Evolutionary conservation across 441 rosid genomes (phyloP), one percentile per base, ranked within the genome.

Genomic region (Pelargonium fulgidum): DNA sequence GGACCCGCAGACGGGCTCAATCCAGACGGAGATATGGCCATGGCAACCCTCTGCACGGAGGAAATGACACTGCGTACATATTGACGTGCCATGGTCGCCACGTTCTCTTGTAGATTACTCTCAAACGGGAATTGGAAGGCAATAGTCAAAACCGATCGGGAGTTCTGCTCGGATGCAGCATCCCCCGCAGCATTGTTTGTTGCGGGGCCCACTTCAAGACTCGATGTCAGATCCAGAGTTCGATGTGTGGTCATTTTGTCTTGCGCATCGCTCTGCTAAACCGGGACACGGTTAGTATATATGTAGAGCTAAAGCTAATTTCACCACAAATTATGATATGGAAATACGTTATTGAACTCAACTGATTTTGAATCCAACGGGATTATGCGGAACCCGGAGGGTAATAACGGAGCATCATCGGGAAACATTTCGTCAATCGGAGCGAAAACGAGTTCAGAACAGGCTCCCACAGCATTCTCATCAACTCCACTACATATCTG

Each of bases 51-150:
- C 86, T 95, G 99, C 52, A 95, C 96, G 0, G 99, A 86, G n/a
- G 97, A 85, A 64, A 95, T 89, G 68, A 95, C 95, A 13, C 92
- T 95, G 0, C 96, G 85, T 1, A 95, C 84, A 56, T 95, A 95
- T 72, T 95, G 98, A 2, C 95, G 85, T 17, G 98, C 99, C 99
- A 95, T 92, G 75, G 85, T 79, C 0, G 93, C 95, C 69, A 95
- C 99, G 77, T 86, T 92, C 0, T 95, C 99, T 72, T 89, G 98
- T 66, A 91, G 81, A 76, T 80, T 85, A 84, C 81, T 82, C 71
- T 92, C 98, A 54, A 89, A 92, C 9, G 99, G 97, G 82, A 95
- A 92, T 78, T 95, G 98, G 76, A 95, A 92, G 66, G 99, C 98
- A n/a, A 95, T 92, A 3, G 98, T 92, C 77, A 95, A 83, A 56